These are phyloP conservation scores for Ceratopteris richardii DNA, from an alignment of 75 land plant species.

Conservation along the genomic window DNA sequence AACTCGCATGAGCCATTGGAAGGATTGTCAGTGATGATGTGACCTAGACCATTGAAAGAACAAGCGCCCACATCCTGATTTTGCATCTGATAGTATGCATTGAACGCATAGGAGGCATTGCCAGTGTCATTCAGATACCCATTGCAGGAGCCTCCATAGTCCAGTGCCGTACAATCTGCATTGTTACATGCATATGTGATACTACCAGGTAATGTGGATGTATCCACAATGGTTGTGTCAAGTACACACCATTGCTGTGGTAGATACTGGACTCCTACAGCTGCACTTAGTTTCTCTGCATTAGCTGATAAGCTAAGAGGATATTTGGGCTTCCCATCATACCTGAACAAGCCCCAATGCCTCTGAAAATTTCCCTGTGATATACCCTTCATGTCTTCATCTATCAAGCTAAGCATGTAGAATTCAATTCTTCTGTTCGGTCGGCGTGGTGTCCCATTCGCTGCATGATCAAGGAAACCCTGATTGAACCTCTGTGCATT, in stretches of 20 bases:
- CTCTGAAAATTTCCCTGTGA: constrained; percentile 39
- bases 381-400: constrained; percentile 41
- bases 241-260: constrained; percentile 44
- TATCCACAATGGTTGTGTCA: constrained; percentile 7
- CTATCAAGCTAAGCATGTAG: constrained; percentile 41
- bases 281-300: constrained; percentile 18
- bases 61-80: constrained; percentile 42
- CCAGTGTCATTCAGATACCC: constrained; percentile 18
- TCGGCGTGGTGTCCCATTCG: constrained; percentile 42
- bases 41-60: constrained; percentile 35
- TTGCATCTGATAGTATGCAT: constrained; percentile 53
- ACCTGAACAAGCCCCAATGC: constrained; percentile 43
- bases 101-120: constrained; percentile 77
- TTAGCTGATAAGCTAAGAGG: constrained; percentile 23
- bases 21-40: constrained; percentile 30
- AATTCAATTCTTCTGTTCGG: constrained; percentile 23
- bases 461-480: constrained; percentile 27
- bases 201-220: constrained; percentile 21
- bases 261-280: constrained; percentile 30
- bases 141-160: constrained; percentile 51
- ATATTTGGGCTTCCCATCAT: constrained; percentile 42
- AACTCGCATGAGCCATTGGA: constrained; percentile 38
- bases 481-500: constrained; percentile 43
- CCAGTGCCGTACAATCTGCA: constrained; percentile 62
- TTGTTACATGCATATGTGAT: constrained; percentile 46